Evolutionary conservation across 1,284 basidiomycete genomes (phyloP).

Genomic region (Leccinum ponderosum): DNA sequence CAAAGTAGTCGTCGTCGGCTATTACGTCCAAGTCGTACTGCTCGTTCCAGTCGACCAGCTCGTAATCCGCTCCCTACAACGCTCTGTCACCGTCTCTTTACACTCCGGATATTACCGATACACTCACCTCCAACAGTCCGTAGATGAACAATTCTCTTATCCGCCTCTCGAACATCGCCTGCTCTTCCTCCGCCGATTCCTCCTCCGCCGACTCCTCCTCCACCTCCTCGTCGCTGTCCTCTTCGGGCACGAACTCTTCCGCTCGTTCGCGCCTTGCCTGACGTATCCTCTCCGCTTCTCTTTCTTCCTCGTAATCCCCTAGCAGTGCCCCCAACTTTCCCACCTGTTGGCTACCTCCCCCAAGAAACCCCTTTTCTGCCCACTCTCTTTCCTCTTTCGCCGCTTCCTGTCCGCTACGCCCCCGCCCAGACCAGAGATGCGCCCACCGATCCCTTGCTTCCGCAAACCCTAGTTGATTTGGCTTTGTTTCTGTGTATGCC

Average conservation of each 20-base stretch:
- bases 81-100: constrained; percentile 1
- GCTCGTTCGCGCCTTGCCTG: constrained; percentile 41
- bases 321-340: constrained; percentile 68
- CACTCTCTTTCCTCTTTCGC: constrained; percentile 67
- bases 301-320: constrained; percentile 72
- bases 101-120: neutral
- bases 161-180: constrained; percentile 52
- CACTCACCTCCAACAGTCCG: constrained; percentile 67
- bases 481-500: constrained; percentile 53
- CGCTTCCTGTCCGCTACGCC: constrained; percentile 49
- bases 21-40: constrained; percentile 45
- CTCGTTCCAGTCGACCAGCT: constrained; percentile 75
- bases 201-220: constrained; percentile 42
- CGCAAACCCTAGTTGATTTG: constrained; percentile 52
- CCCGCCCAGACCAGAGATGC: constrained; percentile 59
- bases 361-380: constrained; percentile 62
- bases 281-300: constrained; percentile 63
- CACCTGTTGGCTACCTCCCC: constrained; percentile 57
- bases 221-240: constrained; percentile 46
- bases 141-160: constrained; percentile 74
- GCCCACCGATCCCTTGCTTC: constrained; percentile 62
- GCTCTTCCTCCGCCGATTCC: constrained; percentile 41
- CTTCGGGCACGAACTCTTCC: constrained; percentile 61
- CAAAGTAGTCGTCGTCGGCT: constrained; percentile 63
- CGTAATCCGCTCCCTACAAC: constrained; percentile 65